Evolutionary conservation across 345 rosid species (phyloP).

Genomic region (Noccaea bulbosa): DNA sequence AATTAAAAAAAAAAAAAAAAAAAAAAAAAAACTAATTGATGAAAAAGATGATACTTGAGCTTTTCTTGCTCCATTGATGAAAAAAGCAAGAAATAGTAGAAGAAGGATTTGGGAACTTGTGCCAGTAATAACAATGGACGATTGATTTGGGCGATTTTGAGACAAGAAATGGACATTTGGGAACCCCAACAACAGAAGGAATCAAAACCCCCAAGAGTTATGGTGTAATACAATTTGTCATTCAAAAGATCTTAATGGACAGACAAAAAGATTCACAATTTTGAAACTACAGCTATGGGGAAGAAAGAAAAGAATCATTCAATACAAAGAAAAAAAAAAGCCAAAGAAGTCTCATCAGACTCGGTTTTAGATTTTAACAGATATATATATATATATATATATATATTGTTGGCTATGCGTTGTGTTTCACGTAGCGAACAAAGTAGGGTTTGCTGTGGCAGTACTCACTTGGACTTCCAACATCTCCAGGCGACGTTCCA

Average conservation of each 20-base stretch:
- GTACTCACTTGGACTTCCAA: slow-evolving; percentile 94
- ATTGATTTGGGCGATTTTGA: no score
- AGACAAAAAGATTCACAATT: slow-evolving; percentile 30
- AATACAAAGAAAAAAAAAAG: slow-evolving; percentile 4
- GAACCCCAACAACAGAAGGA: background rate
- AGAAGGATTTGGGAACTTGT: no score
- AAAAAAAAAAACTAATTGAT: no score
- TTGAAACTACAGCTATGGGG: slow-evolving; percentile 2
- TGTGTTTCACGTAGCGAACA: slow-evolving; percentile 61
- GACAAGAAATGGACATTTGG: background rate
- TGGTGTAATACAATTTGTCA: slow-evolving; percentile 1
- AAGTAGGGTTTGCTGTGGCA: slow-evolving; percentile 81
- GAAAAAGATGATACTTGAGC: no score
- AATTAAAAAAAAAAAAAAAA: no score
- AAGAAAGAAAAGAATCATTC: slow-evolving; percentile 35
- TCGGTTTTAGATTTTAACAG: background rate
- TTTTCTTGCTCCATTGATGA: no score
- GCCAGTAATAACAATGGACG: no score
- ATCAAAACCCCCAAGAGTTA: background rate
- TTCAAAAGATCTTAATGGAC: slow-evolving; percentile 16
- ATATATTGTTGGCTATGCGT: background rate
- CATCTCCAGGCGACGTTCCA: slow-evolving; percentile 87
- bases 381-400: no score
- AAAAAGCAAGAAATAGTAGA: no score
- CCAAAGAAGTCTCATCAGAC: background rate